Evolutionary conservation across 1,284 basidiomycete genomes (phyloP), one percentile per base, ranked within the genome.

Genomic region (Mycena citricolor): DNA sequence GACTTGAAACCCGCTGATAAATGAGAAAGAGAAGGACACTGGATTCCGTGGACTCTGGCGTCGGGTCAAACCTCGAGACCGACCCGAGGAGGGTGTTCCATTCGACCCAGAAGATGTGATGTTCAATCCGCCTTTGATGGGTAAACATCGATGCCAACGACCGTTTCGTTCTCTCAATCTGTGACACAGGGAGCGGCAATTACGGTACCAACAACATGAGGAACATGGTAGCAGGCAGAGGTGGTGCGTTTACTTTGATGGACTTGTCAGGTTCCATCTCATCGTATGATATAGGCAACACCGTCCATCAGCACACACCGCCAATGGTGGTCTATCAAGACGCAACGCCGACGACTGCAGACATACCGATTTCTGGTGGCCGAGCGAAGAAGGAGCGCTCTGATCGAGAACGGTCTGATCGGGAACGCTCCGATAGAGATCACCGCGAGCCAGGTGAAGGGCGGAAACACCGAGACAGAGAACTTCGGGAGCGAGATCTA

Each of bases 71-170:
- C 77, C 80, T 4, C 61, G 66, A 8, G 81, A 83, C 55, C 83
- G 85, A 56, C 86, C 86, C 1, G 86, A 88, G 8, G 72, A 81
- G 71, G 87, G 86, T 5, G 63, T 87, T 11, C 87, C 86, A 0
- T 81, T 90, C 49, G 79, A 88, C 53, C 76, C 73, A 2, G 79
- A 83, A 13, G 86, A 90, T 50, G 73, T 79, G 0, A 87, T 90
- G 81, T 83, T 89, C 56, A 82, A 76, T 53, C 85, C 84, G 0
- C 80, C 81, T 0, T 63, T 70, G n/a, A n/a, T n/a, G n/a, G n/a
- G n/a, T n/a, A n/a, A n/a, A n/a, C n/a, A n/a, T n/a, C n/a, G n/a
- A n/a, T n/a, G n/a, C n/a, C 11, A 55, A 59, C 19, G 51, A 58
- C 19, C 59, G 60, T 20, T 43, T 39, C n/a, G 60, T 57, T 2